Evolutionary conservation across 2,329 filamentous ascomycete species (phyloP).

Genomic region (Fusarium incarnatum): DNA sequence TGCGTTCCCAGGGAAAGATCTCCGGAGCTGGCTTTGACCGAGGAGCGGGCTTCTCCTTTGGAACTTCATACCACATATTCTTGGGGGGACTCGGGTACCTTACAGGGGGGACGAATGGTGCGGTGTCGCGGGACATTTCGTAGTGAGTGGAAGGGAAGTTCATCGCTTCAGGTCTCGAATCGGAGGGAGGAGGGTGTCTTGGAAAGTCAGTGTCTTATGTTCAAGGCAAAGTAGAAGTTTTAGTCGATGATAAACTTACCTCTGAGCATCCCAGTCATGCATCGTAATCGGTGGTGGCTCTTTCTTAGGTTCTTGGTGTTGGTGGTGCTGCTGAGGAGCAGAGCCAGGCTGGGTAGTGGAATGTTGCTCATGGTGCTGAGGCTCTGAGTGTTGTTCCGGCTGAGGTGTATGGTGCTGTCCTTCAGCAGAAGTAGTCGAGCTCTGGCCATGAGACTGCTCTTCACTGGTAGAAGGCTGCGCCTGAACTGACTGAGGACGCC

Average conservation of each 20-base stretch:
- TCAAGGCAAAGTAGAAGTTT: neutral
- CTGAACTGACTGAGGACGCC: slow-evolving; percentile 45
- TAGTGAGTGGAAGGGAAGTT: slow-evolving; percentile 86
- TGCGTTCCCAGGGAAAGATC: slow-evolving; percentile 92
- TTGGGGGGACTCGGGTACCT: slow-evolving; percentile 85
- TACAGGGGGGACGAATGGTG: slow-evolving; percentile 80
- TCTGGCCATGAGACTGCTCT: slow-evolving; percentile 42
- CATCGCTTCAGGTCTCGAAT: slow-evolving; percentile 84
- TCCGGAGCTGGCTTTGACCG: slow-evolving; percentile 68
- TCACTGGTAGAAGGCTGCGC: slow-evolving; percentile 37
- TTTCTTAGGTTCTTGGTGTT: slow-evolving; percentile 38
- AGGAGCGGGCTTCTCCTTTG: slow-evolving; percentile 69
- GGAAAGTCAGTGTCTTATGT: slow-evolving; percentile 23
- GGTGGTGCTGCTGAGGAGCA: slow-evolving; percentile 39
- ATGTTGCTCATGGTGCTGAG: slow-evolving; percentile 29
- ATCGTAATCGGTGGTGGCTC: slow-evolving; percentile 44
- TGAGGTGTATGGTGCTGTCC: slow-evolving; percentile 28
- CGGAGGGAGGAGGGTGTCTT: slow-evolving; percentile 71
- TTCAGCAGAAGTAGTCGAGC: slow-evolving; percentile 30
- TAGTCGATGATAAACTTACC: slow-evolving; percentile 51
- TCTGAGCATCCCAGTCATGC: slow-evolving; percentile 66
- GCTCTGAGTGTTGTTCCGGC: slow-evolving; percentile 2
- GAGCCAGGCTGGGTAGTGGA: slow-evolving; percentile 48
- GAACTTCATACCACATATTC: slow-evolving; percentile 90
- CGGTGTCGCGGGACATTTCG: slow-evolving; percentile 80